phyloP scores from a whole-genome alignment of 2,329 filamentous ascomycete genomes.

The Xylariaceae sp. region DNA sequence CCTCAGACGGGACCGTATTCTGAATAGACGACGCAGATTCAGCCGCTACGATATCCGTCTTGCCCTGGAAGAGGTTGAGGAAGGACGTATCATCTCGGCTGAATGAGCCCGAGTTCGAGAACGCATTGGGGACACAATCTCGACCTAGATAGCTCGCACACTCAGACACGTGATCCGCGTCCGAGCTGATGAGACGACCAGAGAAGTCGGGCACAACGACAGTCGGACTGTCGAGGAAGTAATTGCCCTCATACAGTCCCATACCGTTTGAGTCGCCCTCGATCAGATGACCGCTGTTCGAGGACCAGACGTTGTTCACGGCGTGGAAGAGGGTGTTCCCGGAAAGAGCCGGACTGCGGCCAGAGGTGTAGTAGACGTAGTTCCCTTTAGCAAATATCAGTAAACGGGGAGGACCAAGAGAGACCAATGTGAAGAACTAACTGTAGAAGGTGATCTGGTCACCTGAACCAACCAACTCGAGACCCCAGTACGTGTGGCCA shows the following conservation, averaged over 20 bases:
- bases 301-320: constrained; percentile 40
- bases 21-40: not conserved
- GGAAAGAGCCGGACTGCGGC: constrained; percentile 33
- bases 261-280: constrained; percentile 36
- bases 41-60: not conserved
- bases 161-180: not conserved
- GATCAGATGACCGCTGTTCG: constrained; percentile 41
- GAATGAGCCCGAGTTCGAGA: not conserved
- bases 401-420: not conserved
- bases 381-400: constrained; percentile 28
- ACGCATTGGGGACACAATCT: not conserved
- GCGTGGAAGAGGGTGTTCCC: constrained; percentile 34
- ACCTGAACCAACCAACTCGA: constrained; percentile 37
- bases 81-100: not conserved
- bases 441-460: constrained; percentile 38
- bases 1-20: not conserved
- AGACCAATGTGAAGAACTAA: not conserved
- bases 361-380: constrained; percentile 41
- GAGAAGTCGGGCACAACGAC: not conserved
- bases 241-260: constrained; percentile 47
- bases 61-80: not conserved
- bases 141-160: not conserved
- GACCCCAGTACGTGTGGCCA: constrained; percentile 43
- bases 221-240: constrained; percentile 36
- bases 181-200: not conserved